Base-by-base conservation (phyloP, 805 yeast genomes). In the Cyberlindnera bimundalis region DNA sequence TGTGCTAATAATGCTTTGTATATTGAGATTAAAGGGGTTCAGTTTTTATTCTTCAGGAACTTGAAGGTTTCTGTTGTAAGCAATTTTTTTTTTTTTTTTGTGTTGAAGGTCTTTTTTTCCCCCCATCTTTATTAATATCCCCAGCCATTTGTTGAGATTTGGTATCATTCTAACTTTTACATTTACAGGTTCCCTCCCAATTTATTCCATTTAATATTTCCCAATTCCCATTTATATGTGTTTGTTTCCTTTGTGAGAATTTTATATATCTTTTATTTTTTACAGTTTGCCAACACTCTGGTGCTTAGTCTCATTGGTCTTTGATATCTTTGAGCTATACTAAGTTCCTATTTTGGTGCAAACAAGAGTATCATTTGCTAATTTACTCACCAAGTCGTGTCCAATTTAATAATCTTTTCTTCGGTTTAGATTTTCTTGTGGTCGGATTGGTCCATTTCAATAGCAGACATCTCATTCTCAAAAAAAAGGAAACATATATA, bases 201-300 rank as follows among this genome's bases (percentile, higher is more conserved):
- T n/a, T 26, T 20, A 16, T 4, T 29, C 21, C 26, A 5, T n/a
- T 24, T 14, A 25, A n/a, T 37, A 12, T 25, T 25, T 23, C 11
- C 10, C 8, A 23, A 11, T 23, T 8, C 11, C 25, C 25, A 23
- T n/a, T n/a, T n/a, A n/a, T n/a, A n/a, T n/a, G n/a, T n/a, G n/a
- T n/a, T n/a, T n/a, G n/a, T n/a, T n/a, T n/a, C n/a, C n/a, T n/a
- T n/a, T n/a, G n/a, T n/a, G n/a, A n/a, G n/a, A 23, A 11, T 11
- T 8, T 23, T 23, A 11, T 23, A 11, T 23, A 8, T 8, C 25
- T 23, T 23, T 23, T 11, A 8, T 8, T 23, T 23, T 23, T 11
- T 8, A 23, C 49, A 66, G 87, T 81, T 85, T 84, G 90, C 87
- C 82, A 78, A 84, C 95, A 85, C 91, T 84, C 93, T 83, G 93